phyloP scores from a whole-genome alignment of 805 yeast genomes.

The Suhomyces faveliae region DNA sequence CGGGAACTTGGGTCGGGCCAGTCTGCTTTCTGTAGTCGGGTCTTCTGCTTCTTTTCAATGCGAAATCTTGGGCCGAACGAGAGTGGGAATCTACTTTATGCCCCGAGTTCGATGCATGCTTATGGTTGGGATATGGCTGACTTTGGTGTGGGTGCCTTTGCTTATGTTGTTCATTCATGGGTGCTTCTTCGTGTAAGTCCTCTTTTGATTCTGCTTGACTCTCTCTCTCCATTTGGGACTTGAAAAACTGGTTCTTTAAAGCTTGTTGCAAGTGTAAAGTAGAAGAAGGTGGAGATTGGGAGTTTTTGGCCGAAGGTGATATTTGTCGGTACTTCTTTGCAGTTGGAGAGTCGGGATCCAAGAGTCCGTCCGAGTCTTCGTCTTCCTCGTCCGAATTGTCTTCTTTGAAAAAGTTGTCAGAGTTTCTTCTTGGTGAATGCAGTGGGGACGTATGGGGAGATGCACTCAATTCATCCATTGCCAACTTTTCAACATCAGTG shows the following conservation, averaged over 20 bases:
- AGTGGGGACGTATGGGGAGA: slow-evolving; percentile 12
- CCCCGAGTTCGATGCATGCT: not conserved
- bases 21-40: slow-evolving; percentile 37
- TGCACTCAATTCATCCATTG: slow-evolving; percentile 14
- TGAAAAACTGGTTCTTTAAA: slow-evolving; percentile 18
- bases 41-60: slow-evolving; percentile 39
- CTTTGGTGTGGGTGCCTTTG: slow-evolving; percentile 1
- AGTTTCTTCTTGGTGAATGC: slow-evolving; percentile 9
- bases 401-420: not conserved
- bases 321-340: slow-evolving; percentile 4
- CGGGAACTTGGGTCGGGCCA: slow-evolving; percentile 3
- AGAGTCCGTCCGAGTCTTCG: slow-evolving; percentile 6
- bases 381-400: not conserved
- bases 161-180: not conserved
- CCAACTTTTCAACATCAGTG: slow-evolving; percentile 46
- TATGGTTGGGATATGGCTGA: not conserved
- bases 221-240: slow-evolving; percentile 11
- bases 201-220: not conserved
- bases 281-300: slow-evolving; percentile 5
- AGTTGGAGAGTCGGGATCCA: slow-evolving; percentile 17
- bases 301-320: slow-evolving; percentile 4
- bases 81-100: not conserved
- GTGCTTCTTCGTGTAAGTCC: not conserved
- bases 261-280: slow-evolving; percentile 16
- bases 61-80: slow-evolving; percentile 18